Conservation (phyloP, 2,329 filamentous ascomycete genomes). For the Aspergillus nomiae region DNA sequence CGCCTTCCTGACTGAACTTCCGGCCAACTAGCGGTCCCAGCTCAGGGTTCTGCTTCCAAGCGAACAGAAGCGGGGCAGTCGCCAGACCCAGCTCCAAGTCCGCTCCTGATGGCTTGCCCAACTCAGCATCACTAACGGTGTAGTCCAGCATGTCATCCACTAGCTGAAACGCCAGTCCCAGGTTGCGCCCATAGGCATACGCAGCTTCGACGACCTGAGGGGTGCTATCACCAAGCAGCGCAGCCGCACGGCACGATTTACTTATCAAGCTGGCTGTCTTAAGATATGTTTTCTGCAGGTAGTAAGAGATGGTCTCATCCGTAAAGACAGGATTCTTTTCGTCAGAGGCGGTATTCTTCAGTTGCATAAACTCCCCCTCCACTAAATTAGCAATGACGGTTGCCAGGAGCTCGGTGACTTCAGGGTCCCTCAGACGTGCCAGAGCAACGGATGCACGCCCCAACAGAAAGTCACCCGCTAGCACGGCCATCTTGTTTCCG, state of each 20-base stretch:
- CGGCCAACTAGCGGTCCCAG: slow-evolving; percentile 86
- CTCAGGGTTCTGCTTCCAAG: slow-evolving; percentile 86
- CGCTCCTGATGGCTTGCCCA: slow-evolving; percentile 93
- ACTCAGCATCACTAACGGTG: slow-evolving; percentile 77
- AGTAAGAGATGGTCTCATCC: slow-evolving; percentile 87
- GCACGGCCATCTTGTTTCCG: slow-evolving; percentile 98
- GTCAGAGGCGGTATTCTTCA: slow-evolving; percentile 91
- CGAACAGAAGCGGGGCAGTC: slow-evolving; percentile 90
- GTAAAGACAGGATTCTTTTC: slow-evolving; percentile 83
- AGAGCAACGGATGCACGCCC: slow-evolving; percentile 91
- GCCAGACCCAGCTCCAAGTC: slow-evolving; percentile 91
- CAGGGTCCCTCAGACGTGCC: slow-evolving; percentile 84
- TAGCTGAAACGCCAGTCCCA: slow-evolving; percentile 93
- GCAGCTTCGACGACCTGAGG: slow-evolving; percentile 83
- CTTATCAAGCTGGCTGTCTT: slow-evolving; percentile 96
- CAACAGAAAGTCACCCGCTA: slow-evolving; percentile 95
- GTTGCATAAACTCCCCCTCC: slow-evolving; percentile 99
- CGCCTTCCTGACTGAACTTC: slow-evolving; percentile 82
- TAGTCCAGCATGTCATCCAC: slow-evolving; percentile 99
- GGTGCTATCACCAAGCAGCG: slow-evolving; percentile 77
- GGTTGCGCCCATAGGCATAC: slow-evolving; percentile 88
- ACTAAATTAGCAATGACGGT: slow-evolving; percentile 97
- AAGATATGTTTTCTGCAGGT: slow-evolving; percentile 96
- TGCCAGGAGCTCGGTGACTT: slow-evolving; percentile 90
- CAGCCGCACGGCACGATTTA: slow-evolving; percentile 90